phyloP scores from a whole-genome alignment of 2,329 filamentous ascomycete genomes.

The Penicillium brasilianum region DNA sequence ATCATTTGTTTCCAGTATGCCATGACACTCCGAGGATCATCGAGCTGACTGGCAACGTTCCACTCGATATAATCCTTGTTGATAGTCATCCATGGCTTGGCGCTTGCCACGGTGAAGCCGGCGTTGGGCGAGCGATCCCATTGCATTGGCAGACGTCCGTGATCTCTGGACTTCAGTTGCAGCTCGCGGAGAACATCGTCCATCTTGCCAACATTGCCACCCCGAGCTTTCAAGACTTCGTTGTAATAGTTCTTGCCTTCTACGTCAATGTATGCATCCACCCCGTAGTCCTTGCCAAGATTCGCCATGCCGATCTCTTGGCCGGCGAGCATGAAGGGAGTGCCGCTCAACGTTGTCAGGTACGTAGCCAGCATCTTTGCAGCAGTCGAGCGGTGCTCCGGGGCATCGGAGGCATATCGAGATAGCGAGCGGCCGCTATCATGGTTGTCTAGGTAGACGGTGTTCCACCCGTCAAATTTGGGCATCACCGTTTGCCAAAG shows the following conservation, averaged over 20 bases:
- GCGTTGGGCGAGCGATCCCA: constrained; percentile 60
- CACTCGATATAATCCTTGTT: constrained; percentile 63
- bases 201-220: constrained; percentile 14
- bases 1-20: constrained; percentile 63
- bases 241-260: constrained; percentile 22
- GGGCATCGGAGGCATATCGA: constrained; percentile 53
- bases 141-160: constrained; percentile 68
- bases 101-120: constrained; percentile 60
- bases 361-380: neutral
- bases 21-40: constrained; percentile 53
- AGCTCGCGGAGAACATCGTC: constrained; percentile 19
- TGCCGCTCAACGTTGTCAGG: constrained; percentile 48
- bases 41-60: constrained; percentile 57
- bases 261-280: constrained; percentile 21
- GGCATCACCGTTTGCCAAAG: constrained; percentile 43
- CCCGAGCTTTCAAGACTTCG: constrained; percentile 12
- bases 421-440: constrained; percentile 52
- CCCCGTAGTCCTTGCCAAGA: constrained; percentile 11
- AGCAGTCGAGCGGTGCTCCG: neutral
- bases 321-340: constrained; percentile 19
- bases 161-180: constrained; percentile 55
- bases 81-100: constrained; percentile 68
- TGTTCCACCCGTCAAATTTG: constrained; percentile 63
- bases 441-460: constrained; percentile 66
- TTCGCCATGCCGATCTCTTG: constrained; percentile 28